Evolutionary conservation across 768 basidiomycete genomes (phyloP).

Genomic region (Lentinula raphanica): DNA sequence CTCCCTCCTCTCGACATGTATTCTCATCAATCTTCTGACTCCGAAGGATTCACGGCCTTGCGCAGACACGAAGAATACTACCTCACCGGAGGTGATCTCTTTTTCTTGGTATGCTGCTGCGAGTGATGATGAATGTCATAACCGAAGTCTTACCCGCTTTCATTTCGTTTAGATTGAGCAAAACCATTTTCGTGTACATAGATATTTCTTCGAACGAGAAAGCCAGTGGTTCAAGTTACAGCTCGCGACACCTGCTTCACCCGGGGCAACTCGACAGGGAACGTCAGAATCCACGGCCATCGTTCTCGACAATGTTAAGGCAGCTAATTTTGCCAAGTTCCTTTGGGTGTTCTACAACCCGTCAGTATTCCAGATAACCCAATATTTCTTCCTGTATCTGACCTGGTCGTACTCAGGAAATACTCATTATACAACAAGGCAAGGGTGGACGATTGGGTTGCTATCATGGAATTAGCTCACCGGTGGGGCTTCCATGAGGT

Average conservation of each 20-base stretch:
- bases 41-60: constrained; percentile 18
- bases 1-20: background rate
- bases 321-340: constrained; percentile 38
- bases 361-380: constrained; percentile 22
- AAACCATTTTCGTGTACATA: constrained; percentile 47
- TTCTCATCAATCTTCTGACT: constrained; percentile 4
- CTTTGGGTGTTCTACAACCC: constrained; percentile 56
- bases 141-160: constrained; percentile 26
- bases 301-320: constrained; percentile 34
- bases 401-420: constrained; percentile 28
- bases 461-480: constrained; percentile 53
- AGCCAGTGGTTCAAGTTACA: constrained; percentile 39
- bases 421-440: constrained; percentile 57
- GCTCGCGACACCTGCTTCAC: constrained; percentile 26
- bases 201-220: constrained; percentile 50
- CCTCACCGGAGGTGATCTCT: constrained; percentile 46
- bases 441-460: constrained; percentile 46
- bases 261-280: constrained; percentile 27
- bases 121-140: constrained; percentile 20
- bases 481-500: constrained; percentile 55
- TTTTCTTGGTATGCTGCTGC: constrained; percentile 40
- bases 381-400: background rate
- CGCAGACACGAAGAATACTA: constrained; percentile 37
- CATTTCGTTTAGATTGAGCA: constrained; percentile 41
- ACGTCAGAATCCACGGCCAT: constrained; percentile 38